Percentiles rank a stretch among this genome's conserved stretches.
Evolutionary conservation across 768 basidiomycete species (phyloP).

Genomic region (Serendipita indica): DNA sequence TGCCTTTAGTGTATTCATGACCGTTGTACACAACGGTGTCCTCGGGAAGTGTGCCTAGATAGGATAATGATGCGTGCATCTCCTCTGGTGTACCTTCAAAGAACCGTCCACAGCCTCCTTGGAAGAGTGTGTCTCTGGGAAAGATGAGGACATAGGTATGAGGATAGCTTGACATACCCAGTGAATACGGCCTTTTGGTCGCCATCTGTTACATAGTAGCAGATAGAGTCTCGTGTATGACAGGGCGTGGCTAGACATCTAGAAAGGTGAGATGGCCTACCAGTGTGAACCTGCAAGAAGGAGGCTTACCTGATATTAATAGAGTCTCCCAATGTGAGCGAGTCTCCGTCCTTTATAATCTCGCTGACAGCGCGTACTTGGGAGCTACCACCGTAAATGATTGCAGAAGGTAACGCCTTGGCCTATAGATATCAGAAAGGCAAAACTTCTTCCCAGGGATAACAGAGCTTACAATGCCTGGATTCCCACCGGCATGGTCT

Average conservation of each 20-base stretch:
- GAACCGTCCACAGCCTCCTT: conserved; percentile 79
- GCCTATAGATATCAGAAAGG: conserved; percentile 13
- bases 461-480: conserved; percentile 30
- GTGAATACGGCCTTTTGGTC: conserved; percentile 71
- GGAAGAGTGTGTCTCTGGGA: conserved; percentile 67
- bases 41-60: conserved; percentile 61
- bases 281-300: too few species aligned
- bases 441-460: neutral
- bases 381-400: conserved; percentile 9
- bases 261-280: conserved; percentile 9
- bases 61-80: conserved; percentile 64
- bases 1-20: conserved; percentile 80
- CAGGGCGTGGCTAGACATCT: conserved; percentile 82
- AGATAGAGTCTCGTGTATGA: conserved; percentile 94
- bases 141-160: neutral
- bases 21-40: conserved; percentile 75
- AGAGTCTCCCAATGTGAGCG: conserved; percentile 55
- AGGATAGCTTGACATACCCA: conserved; percentile 30
- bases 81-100: conserved; percentile 71
- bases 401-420: neutral
- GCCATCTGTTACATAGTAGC: conserved; percentile 56
- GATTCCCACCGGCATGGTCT: conserved; percentile 82
- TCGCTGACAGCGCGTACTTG: conserved; percentile 51
- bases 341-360: conserved; percentile 66
- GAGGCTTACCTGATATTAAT: conserved; percentile 42